These are phyloP conservation scores for Leishmania aethiopica DNA, from an alignment of 208 protist genomes.

Conservation along the genomic window DNA sequence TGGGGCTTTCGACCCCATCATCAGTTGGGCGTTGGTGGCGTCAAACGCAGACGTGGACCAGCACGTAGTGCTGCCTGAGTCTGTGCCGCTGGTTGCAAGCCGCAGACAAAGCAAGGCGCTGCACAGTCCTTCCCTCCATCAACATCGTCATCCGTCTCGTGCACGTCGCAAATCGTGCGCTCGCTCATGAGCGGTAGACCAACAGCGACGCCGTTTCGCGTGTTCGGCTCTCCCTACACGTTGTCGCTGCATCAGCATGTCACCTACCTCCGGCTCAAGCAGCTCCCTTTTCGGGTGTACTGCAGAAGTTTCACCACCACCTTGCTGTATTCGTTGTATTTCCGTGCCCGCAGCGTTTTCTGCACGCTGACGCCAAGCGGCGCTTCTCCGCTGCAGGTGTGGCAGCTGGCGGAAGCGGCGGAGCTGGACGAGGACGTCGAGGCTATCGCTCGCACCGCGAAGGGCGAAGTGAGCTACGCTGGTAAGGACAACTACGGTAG, in stretches of 20 bases:
- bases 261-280: constrained; percentile 83
- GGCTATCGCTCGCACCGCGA: constrained; percentile 9
- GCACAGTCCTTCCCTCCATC: background rate
- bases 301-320: constrained; percentile 80
- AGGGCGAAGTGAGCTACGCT: constrained; percentile 21
- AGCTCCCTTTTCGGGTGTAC: constrained; percentile 82
- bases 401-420: constrained; percentile 71
- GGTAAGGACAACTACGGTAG: background rate
- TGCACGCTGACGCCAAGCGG: constrained; percentile 63
- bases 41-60: background rate
- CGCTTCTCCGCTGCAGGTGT: constrained; percentile 61
- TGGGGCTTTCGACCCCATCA: background rate
- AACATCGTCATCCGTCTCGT: background rate
- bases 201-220: constrained; percentile 49
- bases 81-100: background rate
- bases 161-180: background rate
- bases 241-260: constrained; percentile 77
- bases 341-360: constrained; percentile 63
- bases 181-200: constrained; percentile 7
- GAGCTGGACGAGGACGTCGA: constrained; percentile 54
- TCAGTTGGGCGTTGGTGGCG: too few species aligned
- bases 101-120: background rate
- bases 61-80: background rate
- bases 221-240: constrained; percentile 84
- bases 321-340: constrained; percentile 65